These are phyloP conservation scores for Rhodotorula sp. DNA, from an alignment of 1,284 basidiomycete genomes.

Conservation along the genomic window DNA sequence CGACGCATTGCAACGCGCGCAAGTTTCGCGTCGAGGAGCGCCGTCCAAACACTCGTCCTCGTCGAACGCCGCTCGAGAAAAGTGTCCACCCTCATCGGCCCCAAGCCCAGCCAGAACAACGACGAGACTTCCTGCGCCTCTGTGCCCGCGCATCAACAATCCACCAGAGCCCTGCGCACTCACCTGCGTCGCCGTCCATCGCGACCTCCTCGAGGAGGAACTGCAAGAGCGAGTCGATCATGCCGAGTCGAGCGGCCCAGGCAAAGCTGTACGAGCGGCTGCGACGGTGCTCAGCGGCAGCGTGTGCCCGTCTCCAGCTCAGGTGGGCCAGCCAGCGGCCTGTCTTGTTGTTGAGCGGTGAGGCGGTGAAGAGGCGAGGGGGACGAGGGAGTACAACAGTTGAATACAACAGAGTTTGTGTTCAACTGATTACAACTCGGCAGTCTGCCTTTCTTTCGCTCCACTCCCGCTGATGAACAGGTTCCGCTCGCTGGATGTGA, in stretches of 20 bases:
- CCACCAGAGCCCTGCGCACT: conserved; percentile 46
- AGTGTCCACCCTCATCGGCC: background rate
- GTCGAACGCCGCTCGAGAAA: background rate
- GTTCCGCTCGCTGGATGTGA: conserved; percentile 29
- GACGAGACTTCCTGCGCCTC: background rate
- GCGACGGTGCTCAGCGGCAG: background rate
- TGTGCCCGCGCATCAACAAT: too few relatives aligned
- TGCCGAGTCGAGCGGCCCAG: background rate
- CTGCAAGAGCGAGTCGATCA: conserved; percentile 71
- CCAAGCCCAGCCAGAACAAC: background rate
- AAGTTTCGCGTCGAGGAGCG: conserved; percentile 19
- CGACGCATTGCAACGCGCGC: too few relatives aligned
- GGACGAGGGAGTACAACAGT: background rate
- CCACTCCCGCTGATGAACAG: conserved; percentile 10
- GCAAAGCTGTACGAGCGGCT: background rate
- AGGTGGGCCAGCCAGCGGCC: background rate
- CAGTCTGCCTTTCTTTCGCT: too few relatives aligned
- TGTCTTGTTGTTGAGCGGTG: background rate
- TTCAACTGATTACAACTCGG: too few relatives aligned
- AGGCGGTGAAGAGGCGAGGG: background rate
- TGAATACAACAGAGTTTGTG: background rate
- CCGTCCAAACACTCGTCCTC: background rate
- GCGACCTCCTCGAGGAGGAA: conserved; percentile 72
- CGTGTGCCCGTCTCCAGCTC: background rate
- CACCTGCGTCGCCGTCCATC: conserved; percentile 77